These are phyloP conservation scores for Fusarium marasasianum DNA, from an alignment of 2,329 filamentous ascomycete genomes.

Conservation along the genomic window DNA sequence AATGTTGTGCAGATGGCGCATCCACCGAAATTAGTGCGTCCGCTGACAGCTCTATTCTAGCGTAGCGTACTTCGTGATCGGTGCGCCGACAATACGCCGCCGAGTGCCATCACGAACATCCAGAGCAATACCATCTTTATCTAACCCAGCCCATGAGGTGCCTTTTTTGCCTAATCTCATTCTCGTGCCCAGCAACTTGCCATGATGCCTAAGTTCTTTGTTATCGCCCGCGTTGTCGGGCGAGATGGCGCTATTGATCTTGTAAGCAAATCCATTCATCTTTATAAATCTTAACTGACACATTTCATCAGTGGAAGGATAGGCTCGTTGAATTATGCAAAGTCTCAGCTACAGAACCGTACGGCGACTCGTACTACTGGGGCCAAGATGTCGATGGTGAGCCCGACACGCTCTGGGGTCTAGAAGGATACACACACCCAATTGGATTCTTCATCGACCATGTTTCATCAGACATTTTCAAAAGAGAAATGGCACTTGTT, in stretches of 20 bases:
- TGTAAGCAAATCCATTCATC: rapidly evolving
- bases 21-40: background rate
- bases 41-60: background rate
- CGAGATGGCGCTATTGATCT: background rate
- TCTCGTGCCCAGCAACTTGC: rapidly evolving
- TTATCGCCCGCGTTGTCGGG: background rate
- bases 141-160: rapidly evolving
- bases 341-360: background rate
- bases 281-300: rapidly evolving
- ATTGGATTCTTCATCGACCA: background rate
- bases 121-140: background rate
- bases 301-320: background rate
- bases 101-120: background rate
- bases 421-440: background rate
- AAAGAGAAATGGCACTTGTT: background rate
- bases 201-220: background rate
- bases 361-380: background rate
- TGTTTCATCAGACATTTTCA: background rate
- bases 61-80: background rate
- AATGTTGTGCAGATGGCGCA: background rate
- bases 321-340: background rate
- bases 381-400: background rate
- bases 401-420: background rate
- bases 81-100: background rate
- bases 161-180: rapidly evolving